These are phyloP conservation scores for Loxodes magnus DNA, from an alignment of 73 alveolate genomes.

Conservation along the genomic window DNA sequence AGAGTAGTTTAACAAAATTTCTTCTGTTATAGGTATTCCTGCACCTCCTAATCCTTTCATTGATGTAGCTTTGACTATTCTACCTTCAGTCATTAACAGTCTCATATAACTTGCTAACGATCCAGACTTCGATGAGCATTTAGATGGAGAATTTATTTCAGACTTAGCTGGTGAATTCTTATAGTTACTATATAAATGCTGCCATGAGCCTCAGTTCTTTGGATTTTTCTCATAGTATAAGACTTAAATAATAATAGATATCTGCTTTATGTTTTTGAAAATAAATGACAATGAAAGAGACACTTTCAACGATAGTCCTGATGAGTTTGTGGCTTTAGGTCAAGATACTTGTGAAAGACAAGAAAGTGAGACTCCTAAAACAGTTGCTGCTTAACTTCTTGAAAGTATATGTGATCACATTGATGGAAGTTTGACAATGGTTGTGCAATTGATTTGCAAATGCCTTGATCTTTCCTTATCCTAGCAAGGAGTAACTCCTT, in stretches of 20 bases:
- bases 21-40: background rate
- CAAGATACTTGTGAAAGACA: slow-evolving; percentile 9
- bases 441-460: background rate
- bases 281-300: slow-evolving; percentile 9
- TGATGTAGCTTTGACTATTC: background rate
- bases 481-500: background rate
- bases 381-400: slow-evolving; percentile 1
- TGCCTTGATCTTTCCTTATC: background rate
- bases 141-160: too few species aligned
- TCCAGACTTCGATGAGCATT: background rate
- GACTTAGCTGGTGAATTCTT: too few species aligned
- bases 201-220: too few species aligned
- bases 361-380: slow-evolving; percentile 7
- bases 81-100: background rate
- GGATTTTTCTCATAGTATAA: too few species aligned
- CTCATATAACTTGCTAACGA: background rate
- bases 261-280: too few species aligned
- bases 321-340: slow-evolving; percentile 2
- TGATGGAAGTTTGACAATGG: slow-evolving; percentile 2
- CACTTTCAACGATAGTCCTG: background rate
- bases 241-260: too few species aligned
- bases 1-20: background rate
- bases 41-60: slow-evolving; percentile 3
- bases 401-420: slow-evolving; percentile 7
- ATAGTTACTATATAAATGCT: too few species aligned